These are phyloP conservation scores for Coemansia sp. DNA, from an alignment of 192 early-diverging fungal genomes.

Conservation along the genomic window DNA sequence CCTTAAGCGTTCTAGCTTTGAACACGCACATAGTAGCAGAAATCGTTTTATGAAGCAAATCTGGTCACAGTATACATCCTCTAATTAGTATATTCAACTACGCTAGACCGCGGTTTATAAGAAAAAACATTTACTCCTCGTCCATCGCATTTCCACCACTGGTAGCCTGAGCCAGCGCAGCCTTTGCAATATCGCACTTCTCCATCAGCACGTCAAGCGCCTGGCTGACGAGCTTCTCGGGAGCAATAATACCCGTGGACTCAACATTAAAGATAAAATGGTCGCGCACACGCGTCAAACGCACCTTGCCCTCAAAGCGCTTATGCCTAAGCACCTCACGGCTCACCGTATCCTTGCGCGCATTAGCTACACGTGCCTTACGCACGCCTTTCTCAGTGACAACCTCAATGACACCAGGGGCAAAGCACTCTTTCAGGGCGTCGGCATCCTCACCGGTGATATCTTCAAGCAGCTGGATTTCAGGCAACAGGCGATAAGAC, in stretches of 20 bases:
- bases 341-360: conserved; percentile 93
- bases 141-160: conserved; percentile 18
- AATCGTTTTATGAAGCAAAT: too few relatives aligned
- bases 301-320: conserved; percentile 89
- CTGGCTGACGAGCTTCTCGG: conserved; percentile 73
- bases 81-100: too few relatives aligned
- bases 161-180: conserved; percentile 49
- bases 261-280: conserved; percentile 98
- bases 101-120: too few relatives aligned
- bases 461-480: conserved; percentile 79
- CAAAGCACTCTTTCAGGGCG: conserved; percentile 84
- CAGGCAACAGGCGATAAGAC: conserved; percentile 90
- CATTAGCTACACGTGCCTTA: conserved; percentile 79
- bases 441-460: conserved; percentile 81
- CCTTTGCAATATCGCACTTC: conserved; percentile 73
- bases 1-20: too few relatives aligned
- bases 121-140: conserved; percentile 9
- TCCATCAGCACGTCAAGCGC: conserved; percentile 76
- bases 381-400: conserved; percentile 63
- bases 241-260: conserved; percentile 76
- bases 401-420: conserved; percentile 80
- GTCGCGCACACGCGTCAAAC: conserved; percentile 85
- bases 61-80: too few relatives aligned
- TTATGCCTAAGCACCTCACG: conserved; percentile 90
- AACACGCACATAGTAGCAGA: too few relatives aligned